phyloP scores from a whole-genome alignment of 1,284 basidiomycete species.

The Ustilago nuda region DNA sequence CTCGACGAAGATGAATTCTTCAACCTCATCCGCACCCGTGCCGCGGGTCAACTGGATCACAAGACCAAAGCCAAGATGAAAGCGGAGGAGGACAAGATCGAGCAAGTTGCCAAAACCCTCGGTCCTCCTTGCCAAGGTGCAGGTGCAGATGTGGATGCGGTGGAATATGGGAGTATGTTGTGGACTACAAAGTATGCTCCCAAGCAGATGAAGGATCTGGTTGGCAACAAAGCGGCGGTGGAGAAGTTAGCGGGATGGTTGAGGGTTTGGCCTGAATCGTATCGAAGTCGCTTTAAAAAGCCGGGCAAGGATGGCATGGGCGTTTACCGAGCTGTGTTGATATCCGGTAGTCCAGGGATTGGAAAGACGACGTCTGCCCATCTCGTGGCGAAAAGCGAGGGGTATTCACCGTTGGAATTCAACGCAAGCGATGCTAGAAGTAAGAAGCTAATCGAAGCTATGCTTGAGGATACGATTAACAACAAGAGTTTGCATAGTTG shows the following conservation, averaged over 20 bases:
- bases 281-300: conserved; percentile 78
- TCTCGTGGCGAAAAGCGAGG: conserved; percentile 85
- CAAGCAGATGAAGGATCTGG: conserved; percentile 85
- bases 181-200: conserved; percentile 98
- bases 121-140: conserved; percentile 24
- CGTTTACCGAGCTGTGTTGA: conserved; percentile 84
- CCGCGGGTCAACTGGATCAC: conserved; percentile 75
- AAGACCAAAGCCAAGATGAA: conserved; percentile 84
- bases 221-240: conserved; percentile 90
- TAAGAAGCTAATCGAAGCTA: conserved; percentile 93
- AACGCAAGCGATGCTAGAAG: conserved; percentile 96
- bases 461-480: conserved; percentile 64
- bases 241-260: conserved; percentile 88
- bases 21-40: conserved; percentile 72
- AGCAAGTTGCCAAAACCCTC: conserved; percentile 64
- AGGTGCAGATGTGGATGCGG: conserved; percentile 59
- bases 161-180: conserved; percentile 72
- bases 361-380: conserved; percentile 98
- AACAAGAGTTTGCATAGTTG: conserved; percentile 88
- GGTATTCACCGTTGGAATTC: conserved; percentile 91
- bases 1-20: conserved; percentile 90
- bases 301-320: conserved; percentile 92
- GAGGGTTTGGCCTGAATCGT: conserved; percentile 76
- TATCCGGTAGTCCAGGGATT: conserved; percentile 94
- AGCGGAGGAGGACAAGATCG: conserved; percentile 77